Percentiles rank a stretch among this genome's conserved stretches.
Conservation (phyloP, 306 rosid genomes). For the Malus sieversii region DNA sequence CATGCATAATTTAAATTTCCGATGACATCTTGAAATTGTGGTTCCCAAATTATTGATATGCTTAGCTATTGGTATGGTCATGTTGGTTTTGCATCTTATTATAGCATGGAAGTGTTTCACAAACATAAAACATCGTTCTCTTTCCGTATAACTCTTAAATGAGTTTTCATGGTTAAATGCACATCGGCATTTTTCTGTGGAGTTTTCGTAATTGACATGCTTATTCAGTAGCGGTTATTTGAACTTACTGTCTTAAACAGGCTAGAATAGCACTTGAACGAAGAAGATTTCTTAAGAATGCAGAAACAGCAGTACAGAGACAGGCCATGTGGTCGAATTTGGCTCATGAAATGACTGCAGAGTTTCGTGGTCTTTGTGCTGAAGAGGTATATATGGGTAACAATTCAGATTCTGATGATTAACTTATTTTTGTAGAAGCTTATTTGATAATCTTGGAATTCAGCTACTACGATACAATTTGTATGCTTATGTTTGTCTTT, state of each 20-base stretch:
- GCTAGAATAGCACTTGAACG: slow-evolving; percentile 97
- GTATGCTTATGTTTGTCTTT: slow-evolving; percentile 7
- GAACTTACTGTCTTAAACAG: slow-evolving; percentile 40
- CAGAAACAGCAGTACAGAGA: slow-evolving; percentile 86
- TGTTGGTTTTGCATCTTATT: background rate
- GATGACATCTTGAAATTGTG: background rate
- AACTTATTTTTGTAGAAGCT: background rate
- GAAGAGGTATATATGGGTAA: slow-evolving; percentile 74
- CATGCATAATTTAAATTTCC: background rate
- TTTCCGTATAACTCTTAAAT: background rate
- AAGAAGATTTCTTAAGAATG: slow-evolving; percentile 85
- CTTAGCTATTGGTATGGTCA: no score
- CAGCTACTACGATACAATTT: background rate
- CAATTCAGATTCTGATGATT: slow-evolving; percentile 10
- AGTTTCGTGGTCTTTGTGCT: slow-evolving; percentile 96
- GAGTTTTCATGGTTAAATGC: background rate
- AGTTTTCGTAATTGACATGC: background rate
- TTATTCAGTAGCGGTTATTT: slow-evolving; percentile 17
- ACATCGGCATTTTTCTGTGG: background rate
- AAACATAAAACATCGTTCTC: background rate
- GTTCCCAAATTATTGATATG: background rate
- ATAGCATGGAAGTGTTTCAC: background rate
- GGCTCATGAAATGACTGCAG: slow-evolving; percentile 99
- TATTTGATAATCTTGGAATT: background rate
- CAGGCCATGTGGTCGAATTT: slow-evolving; percentile 98